phyloP scores from a whole-genome alignment of 1,139 yeast genomes.

The Candida frijolesensis region DNA sequence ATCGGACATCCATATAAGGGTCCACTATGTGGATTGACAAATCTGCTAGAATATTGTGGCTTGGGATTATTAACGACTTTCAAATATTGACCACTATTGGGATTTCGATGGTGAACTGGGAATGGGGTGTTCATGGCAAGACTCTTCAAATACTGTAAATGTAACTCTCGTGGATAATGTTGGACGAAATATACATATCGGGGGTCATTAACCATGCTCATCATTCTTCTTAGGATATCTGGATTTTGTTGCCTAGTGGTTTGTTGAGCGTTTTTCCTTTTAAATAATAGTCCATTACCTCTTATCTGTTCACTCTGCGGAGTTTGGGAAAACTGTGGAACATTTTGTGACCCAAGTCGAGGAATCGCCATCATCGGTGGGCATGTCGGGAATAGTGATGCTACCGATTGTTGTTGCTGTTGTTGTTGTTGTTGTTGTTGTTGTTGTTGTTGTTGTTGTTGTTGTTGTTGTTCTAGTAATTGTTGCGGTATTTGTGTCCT shows the following conservation, averaged over 20 bases:
- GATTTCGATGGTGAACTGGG: background rate
- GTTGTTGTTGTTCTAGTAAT: background rate
- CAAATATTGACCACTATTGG: background rate
- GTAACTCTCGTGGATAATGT: background rate
- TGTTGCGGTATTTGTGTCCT: background rate
- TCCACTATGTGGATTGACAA: slow-evolving; percentile 15
- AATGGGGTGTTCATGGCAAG: background rate
- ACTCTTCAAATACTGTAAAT: background rate
- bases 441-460: background rate
- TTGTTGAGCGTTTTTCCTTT: too few relatives aligned
- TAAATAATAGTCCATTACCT: too few relatives aligned
- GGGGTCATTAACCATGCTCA: background rate
- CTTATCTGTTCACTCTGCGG: background rate
- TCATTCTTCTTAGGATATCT: background rate
- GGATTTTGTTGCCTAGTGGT: background rate
- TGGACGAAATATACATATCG: background rate
- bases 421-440: background rate
- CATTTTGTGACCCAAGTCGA: too few relatives aligned
- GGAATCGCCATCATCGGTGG: too few relatives aligned
- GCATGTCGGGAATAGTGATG: too few relatives aligned
- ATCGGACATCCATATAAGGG: slow-evolving; percentile 41
- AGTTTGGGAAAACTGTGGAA: background rate
- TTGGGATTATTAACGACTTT: slow-evolving; percentile 11
- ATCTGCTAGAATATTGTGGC: slow-evolving; percentile 12
- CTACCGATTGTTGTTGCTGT: background rate